phyloP scores from a whole-genome alignment of 352 stramenopile genomes.

The Pythium rhizo-oryzae region DNA sequence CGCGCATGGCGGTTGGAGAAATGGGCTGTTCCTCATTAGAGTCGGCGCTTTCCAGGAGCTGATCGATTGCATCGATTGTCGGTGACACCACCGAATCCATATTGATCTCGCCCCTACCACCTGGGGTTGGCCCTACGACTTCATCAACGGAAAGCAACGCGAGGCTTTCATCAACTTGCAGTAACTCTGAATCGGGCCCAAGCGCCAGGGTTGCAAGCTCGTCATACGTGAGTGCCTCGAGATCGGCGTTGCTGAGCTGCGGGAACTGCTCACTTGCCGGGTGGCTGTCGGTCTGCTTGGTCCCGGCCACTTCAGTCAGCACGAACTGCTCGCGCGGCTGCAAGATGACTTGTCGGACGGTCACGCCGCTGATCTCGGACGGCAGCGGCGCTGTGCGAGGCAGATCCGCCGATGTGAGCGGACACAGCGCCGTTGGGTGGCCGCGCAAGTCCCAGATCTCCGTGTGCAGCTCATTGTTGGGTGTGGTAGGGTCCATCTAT shows the following conservation, averaged over 20 bases:
- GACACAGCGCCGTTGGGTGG: slow-evolving; percentile 25
- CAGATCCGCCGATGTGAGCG: slow-evolving; percentile 30
- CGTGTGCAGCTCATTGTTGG: slow-evolving; percentile 7
- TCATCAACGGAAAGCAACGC: slow-evolving; percentile 12
- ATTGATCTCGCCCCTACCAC: not conserved
- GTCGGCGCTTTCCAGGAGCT: not conserved
- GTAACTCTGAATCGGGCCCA: slow-evolving; percentile 18
- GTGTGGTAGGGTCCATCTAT: slow-evolving; percentile 17
- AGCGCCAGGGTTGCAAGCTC: slow-evolving; percentile 26
- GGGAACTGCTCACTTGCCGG: slow-evolving; percentile 28
- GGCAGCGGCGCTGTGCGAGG: slow-evolving; percentile 11
- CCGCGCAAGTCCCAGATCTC: slow-evolving; percentile 33
- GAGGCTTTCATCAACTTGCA: slow-evolving; percentile 26
- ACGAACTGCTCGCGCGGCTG: slow-evolving; percentile 20
- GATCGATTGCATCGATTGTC: not conserved
- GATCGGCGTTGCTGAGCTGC: slow-evolving; percentile 28
- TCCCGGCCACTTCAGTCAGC: slow-evolving; percentile 8
- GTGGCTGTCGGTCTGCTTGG: not conserved
- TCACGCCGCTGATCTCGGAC: not conserved
- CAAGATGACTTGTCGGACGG: slow-evolving; percentile 19
- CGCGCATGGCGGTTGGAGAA: not conserved
- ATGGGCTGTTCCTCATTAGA: not conserved
- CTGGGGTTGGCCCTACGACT: not conserved
- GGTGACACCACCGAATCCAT: not conserved
- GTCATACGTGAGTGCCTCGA: slow-evolving; percentile 32